Evolutionary conservation across 495 filamentous ascomycete genomes (phyloP).

Genomic region (Xylona heveae): DNA sequence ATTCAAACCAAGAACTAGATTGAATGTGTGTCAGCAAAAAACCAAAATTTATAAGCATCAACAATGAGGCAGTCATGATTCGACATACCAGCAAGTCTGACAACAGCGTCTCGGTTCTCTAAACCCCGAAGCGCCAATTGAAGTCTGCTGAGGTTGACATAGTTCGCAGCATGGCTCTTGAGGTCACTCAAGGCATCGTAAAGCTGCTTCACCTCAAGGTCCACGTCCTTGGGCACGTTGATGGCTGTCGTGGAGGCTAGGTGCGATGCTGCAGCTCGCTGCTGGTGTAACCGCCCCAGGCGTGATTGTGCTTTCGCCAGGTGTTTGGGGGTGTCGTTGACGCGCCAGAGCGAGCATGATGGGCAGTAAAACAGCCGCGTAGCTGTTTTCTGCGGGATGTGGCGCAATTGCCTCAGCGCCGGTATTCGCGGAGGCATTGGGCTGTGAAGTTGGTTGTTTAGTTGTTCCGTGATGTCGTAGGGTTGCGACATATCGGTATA

Average conservation of each 20-base stretch:
- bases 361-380: not conserved
- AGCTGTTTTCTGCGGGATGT: not conserved
- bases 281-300: not conserved
- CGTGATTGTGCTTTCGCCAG: not conserved
- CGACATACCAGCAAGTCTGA: conserved; percentile 4
- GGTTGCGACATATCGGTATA: not conserved
- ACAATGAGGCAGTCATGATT: too few relatives aligned
- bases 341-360: not conserved
- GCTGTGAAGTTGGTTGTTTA: not conserved
- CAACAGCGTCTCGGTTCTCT: not conserved
- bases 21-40: not conserved
- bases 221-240: not conserved
- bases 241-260: not conserved
- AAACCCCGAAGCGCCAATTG: conserved; percentile 1
- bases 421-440: not conserved
- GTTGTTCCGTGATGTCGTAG: too few relatives aligned
- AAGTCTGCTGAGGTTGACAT: conserved; percentile 3
- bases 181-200: conserved; percentile 1
- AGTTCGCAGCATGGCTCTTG: not conserved
- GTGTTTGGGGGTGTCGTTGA: not conserved
- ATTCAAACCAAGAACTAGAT: conserved; percentile 29
- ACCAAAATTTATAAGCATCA: too few relatives aligned
- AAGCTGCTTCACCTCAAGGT: not conserved
- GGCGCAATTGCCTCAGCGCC: not conserved
- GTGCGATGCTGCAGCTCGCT: not conserved